phyloP scores from a whole-genome alignment of 2,329 filamentous ascomycete species.

The Aspergillus spinulosporus region DNA sequence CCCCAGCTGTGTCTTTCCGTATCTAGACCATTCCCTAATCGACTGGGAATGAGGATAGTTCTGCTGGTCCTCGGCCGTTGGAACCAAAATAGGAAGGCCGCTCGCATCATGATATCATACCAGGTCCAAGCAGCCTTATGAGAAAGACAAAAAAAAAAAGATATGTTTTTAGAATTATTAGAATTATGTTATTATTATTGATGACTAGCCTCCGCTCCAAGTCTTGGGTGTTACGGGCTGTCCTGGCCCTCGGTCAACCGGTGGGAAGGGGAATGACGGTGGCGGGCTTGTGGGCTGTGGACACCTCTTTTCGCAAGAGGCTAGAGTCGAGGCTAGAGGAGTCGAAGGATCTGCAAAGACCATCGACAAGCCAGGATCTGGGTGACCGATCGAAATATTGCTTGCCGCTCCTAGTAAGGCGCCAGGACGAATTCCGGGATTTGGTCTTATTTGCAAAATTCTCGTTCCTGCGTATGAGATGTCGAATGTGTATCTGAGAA shows the following conservation, averaged over 20 bases:
- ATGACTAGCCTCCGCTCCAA: neutral
- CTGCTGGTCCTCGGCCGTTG: neutral
- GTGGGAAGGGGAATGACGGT: neutral
- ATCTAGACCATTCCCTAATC: too few species aligned
- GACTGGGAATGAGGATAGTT: too few species aligned
- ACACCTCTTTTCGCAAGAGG: neutral
- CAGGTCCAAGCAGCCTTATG: neutral
- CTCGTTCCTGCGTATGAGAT: slow-evolving; percentile 14
- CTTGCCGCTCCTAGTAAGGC: neutral
- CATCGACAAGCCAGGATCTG: neutral
- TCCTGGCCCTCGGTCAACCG: neutral
- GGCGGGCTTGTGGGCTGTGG: neutral
- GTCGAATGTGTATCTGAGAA: slow-evolving; percentile 6
- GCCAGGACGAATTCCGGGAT: neutral
- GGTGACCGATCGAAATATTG: neutral
- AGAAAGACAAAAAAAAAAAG: too few species aligned
- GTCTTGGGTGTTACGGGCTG: neutral
- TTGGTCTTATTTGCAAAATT: slow-evolving; percentile 10
- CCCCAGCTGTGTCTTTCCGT: too few species aligned
- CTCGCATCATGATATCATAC: neutral
- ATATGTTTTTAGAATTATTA: too few species aligned
- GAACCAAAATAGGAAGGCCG: neutral
- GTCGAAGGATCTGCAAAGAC: neutral
- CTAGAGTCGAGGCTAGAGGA: neutral
- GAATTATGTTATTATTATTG: neutral